These are phyloP conservation scores for Chiua virens DNA, from an alignment of 768 basidiomycete genomes.

Conservation along the genomic window DNA sequence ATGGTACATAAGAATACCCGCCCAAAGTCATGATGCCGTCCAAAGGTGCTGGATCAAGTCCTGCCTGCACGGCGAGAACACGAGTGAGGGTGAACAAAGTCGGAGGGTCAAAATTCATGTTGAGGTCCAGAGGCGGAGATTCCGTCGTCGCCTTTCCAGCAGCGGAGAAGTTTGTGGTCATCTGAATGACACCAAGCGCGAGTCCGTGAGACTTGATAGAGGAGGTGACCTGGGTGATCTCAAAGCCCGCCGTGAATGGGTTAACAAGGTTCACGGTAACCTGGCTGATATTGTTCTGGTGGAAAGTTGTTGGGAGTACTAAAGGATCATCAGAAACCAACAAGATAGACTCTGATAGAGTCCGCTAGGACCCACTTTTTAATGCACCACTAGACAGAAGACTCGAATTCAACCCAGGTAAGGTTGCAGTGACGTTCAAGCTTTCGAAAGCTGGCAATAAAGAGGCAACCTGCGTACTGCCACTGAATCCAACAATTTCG, in stretches of 20 bases:
- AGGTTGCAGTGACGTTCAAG: conserved; percentile 51
- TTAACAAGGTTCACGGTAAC: conserved; percentile 62
- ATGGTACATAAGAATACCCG: conserved; percentile 56
- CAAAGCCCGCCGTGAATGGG: conserved; percentile 62
- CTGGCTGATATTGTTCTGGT: conserved; percentile 60
- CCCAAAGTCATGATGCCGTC: conserved; percentile 67
- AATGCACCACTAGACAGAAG: conserved; percentile 58
- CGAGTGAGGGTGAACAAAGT: conserved; percentile 71
- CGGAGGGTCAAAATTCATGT: conserved; percentile 68
- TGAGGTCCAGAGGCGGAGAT: conserved; percentile 57
- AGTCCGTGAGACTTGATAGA: conserved; percentile 64
- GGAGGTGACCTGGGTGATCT: conserved; percentile 58
- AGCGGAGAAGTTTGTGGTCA: conserved; percentile 49
- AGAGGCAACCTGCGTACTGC: conserved; percentile 60
- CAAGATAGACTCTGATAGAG: too few relatives aligned
- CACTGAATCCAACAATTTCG: conserved; percentile 55
- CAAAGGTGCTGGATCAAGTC: conserved; percentile 56
- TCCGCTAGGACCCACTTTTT: conserved; percentile 37
- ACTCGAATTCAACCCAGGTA: conserved; percentile 60
- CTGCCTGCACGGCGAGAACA: conserved; percentile 63
- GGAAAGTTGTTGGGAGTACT: conserved; percentile 68
- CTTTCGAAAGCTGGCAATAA: conserved; percentile 61
- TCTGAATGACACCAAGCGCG: conserved; percentile 58
- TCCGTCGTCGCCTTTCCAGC: conserved; percentile 53
- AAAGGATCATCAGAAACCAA: neutral